Base-by-base conservation (phyloP, 2,329 filamentous ascomycete species). In the Diaporthe amygdali region DNA sequence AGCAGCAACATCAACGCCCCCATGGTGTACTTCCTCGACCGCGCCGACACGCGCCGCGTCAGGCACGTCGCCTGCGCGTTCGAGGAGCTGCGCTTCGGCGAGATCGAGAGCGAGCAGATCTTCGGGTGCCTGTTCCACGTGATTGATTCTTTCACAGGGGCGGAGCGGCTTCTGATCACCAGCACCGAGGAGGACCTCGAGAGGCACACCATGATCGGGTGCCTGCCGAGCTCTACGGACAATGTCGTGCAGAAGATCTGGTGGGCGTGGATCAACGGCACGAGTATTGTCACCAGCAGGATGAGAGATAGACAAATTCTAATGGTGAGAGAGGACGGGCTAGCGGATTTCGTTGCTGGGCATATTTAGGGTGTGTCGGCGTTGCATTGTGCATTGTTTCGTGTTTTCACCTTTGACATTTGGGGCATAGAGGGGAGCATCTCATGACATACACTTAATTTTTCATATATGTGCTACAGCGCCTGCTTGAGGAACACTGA, bases 101-200 rank as follows among this genome's bases (percentile, higher is more conserved):
- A 81, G 59, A 79, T 82, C 61, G 82, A 82, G 73, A 78, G 79
- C 10, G 84, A 85, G 71, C 81, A 84, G 74, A 82, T 87, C 61
- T 87, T 87, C 72, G 82, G 82, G 10, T 80, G 81, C 27, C 78
- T 88, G 63, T 87, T 85, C 77, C 84, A 87, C 71, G 79, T 87
- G 52, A 80, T 85, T 52, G 85, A 87, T 73, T 80, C 83, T 30
- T 87, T 87, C 68, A 75, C 78, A 5, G 73, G 74, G 12, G 79
- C 77, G 4, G 75, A 78, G 55, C 75, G 79, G 69, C 77, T 87
- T 25, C 68, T 85, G 20, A 75, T 87, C 30, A 82, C 83, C 25
- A 82, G 84, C 47, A 82, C 79, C 32, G 84, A 86, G 70, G 77
- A 78, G 39, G 79, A 82, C 73, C 49, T 72, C 41, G 34, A 27